Percentiles rank a stretch among this genome's conserved stretches.
Evolutionary conservation across 179 eudicot species (phyloP).

Genomic region (Beta lomatogona): DNA sequence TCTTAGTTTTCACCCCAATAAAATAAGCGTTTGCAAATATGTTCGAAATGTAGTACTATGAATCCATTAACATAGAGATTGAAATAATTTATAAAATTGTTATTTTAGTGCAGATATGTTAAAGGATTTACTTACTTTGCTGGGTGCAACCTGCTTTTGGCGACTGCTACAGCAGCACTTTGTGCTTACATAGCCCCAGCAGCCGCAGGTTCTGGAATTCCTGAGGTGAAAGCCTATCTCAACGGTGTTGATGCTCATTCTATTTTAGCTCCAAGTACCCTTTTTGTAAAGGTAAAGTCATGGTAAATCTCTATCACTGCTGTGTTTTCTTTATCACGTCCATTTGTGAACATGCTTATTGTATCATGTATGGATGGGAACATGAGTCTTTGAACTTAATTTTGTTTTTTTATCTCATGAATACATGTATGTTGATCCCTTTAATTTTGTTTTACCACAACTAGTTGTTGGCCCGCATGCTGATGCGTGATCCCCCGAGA

Average conservation of each 20-base stretch:
- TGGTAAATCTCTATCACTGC: neutral
- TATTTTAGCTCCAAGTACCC: conserved; percentile 35
- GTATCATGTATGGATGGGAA: neutral
- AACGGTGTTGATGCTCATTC: conserved; percentile 35
- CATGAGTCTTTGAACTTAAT: neutral
- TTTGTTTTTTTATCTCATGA: too few relatives aligned
- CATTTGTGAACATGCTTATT: neutral
- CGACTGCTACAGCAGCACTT: conserved; percentile 20
- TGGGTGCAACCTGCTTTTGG: conserved; percentile 25
- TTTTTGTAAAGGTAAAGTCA: conserved; percentile 26
- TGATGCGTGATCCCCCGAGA: too few relatives aligned
- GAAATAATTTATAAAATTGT: neutral
- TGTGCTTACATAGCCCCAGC: conserved; percentile 35
- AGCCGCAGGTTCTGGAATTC: conserved; percentile 37
- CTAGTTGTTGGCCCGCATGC: too few relatives aligned
- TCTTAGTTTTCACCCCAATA: neutral
- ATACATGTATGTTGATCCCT: too few relatives aligned
- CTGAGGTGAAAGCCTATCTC: conserved; percentile 36
- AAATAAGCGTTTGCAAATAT: neutral
- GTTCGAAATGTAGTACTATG: neutral
- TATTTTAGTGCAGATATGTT: conserved; percentile 25
- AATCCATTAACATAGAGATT: neutral
- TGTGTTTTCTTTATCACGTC: neutral
- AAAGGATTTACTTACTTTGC: conserved; percentile 21
- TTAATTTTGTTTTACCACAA: too few relatives aligned